These are phyloP conservation scores for Cryphonectria parasitica DNA, from an alignment of 2,329 filamentous ascomycete genomes.

Conservation along the genomic window DNA sequence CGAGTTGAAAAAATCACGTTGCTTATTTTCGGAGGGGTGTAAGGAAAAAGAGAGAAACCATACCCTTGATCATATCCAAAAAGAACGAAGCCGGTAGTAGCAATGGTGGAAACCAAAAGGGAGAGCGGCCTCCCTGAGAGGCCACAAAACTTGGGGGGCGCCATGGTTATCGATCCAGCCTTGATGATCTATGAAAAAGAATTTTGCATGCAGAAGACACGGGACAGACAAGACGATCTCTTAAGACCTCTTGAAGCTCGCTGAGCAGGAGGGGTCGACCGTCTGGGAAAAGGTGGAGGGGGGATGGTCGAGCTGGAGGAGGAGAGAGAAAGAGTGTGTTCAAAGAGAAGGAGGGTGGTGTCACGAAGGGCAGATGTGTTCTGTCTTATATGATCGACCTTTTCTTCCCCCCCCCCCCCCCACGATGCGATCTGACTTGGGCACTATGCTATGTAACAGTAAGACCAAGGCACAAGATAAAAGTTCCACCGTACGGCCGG, in stretches of 20 bases:
- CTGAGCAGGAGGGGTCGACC: not conserved
- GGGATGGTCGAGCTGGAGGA: not conserved
- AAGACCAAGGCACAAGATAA: not conserved
- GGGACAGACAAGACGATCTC: not conserved
- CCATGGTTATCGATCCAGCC: slow-evolving; percentile 3
- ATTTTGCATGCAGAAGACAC: not conserved
- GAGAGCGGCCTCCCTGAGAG: slow-evolving; percentile 61
- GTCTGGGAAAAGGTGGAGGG: not conserved
- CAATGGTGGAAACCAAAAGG: slow-evolving; percentile 62
- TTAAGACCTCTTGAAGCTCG: not conserved
- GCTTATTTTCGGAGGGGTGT: not conserved
- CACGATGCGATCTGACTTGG: not conserved
- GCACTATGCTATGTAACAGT: not conserved
- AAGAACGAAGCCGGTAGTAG: slow-evolving; percentile 66
- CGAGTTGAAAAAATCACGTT: not conserved
- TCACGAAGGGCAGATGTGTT: not conserved
- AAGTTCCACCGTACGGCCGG: slow-evolving; percentile 1
- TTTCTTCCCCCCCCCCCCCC: not conserved
- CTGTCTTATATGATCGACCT: not conserved
- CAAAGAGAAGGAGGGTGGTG: too few relatives aligned
- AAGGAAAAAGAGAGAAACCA: slow-evolving; percentile 27
- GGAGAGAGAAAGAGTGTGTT: not conserved
- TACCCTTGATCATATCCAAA: slow-evolving; percentile 61
- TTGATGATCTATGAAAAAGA: not conserved
- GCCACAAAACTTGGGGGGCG: slow-evolving; percentile 59